Conservation (phyloP, 2,329 filamentous ascomycete species). For the Fusarium subglutinans region DNA sequence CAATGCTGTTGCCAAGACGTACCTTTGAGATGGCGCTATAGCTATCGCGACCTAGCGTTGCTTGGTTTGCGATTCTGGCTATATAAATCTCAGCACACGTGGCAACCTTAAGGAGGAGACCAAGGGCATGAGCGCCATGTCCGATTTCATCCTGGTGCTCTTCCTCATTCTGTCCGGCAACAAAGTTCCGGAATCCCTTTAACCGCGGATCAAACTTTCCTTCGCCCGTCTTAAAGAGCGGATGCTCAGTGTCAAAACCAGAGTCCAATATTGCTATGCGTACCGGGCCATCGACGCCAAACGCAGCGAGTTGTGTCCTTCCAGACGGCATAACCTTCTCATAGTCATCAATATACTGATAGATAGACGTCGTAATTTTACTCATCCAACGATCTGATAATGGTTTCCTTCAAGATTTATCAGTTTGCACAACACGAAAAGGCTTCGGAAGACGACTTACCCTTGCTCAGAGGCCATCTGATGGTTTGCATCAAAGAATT, state of each 20-base stretch:
- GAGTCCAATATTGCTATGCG: conserved; percentile 7
- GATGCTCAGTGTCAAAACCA: not conserved
- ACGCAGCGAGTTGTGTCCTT: not conserved
- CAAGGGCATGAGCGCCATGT: not conserved
- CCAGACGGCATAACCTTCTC: not conserved
- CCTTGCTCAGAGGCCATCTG: not conserved
- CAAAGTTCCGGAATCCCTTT: not conserved
- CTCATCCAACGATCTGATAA: not conserved
- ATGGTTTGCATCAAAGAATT: not conserved
- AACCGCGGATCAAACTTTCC: not conserved
- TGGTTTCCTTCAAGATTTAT: not conserved
- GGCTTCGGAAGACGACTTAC: not conserved
- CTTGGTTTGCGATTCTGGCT: not conserved
- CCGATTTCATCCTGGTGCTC: not conserved
- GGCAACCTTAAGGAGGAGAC: not conserved
- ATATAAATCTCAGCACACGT: not conserved
- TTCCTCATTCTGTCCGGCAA: not conserved
- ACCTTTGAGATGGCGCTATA: not conserved
- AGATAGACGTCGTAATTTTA: not conserved
- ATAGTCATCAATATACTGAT: not conserved
- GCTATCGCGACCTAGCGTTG: not conserved
- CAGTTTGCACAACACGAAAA: not conserved
- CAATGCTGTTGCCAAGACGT: not conserved
- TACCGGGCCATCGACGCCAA: not conserved
- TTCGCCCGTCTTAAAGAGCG: not conserved